Base-by-base conservation (phyloP, 2,329 filamentous ascomycete species). In the Cordyceps cateniannulata region DNA sequence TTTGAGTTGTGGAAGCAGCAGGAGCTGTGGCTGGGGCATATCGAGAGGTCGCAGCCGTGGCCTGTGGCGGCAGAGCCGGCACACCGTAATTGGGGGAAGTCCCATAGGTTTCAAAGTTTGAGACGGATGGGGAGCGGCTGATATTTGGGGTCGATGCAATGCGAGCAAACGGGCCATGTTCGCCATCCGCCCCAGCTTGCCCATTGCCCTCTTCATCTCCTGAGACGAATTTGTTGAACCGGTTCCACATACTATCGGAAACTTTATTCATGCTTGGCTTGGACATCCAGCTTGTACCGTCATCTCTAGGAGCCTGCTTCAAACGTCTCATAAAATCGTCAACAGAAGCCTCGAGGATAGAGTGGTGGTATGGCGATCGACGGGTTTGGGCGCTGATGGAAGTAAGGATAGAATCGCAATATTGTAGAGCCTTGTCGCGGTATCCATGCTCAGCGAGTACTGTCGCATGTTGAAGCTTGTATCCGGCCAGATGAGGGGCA, bases 261-360 rank as follows among this genome's bases (percentile, higher is more conserved):
- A 98, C 91, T 74, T 96, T 96, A 73, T 96, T 93, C 84, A 98
- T 96, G 72, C 86, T 97, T 7, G 93, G 92, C 73, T 95, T 96
- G 1, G 91, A 89, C 57, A 99, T 95, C 91, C 93, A 96, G 2
- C 92, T 93, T 22, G 85, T 87, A 7, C 86, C 87, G 60, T 84
- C 86, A 66, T 95, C 91, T 69, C 89, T 91, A 14, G 93, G 91
- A 20, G 92, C 88, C 71, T 95, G 90, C 66, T 89, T 93, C 44
- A 99, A 78, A 62, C 93, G 87, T 65, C 88, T 89, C 70, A 84
- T 85, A 35, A 99, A 80, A 70, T 98, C 93, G 62, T 96, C 92
- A 8, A 98, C 83, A 32, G 86, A 84, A 12, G 83, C 79, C 63
- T 95, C 86, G 49, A 99, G 80, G 32, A 86, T 75, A 16, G 82